Evolutionary conservation across 805 yeast species (phyloP), one percentile per base, ranked within the genome.

Genomic region (Huiozyma sinensis): DNA sequence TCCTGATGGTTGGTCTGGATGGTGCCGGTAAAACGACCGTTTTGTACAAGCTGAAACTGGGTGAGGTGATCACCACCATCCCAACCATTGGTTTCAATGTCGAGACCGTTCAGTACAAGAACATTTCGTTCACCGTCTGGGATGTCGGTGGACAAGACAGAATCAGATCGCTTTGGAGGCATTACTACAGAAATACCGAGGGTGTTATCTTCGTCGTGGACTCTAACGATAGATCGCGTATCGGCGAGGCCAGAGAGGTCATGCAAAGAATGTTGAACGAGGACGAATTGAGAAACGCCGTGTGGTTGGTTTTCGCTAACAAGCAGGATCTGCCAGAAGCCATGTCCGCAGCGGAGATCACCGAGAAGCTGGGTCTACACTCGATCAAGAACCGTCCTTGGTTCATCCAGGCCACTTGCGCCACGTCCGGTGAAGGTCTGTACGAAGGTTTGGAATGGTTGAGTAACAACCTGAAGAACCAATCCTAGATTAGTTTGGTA

Each of bases 101-200:
- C 57, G 97, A 88, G 73, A 88, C 96, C 50, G 95, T 88, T 61
- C 95, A 88, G 75, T 87, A 88, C 76, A 88, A 88, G 75, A 88
- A 88, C 81, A 87, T 88, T 68, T 83, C 95, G 40, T 88, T 88
- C 73, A 87, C 95, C 48, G 96, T 88, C 54, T 88, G 97, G 97
- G 97, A 90, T 79, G 96, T 90, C 58, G 97, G 97, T 84, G 97
- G 97, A 79, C 97, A 90, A 76, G 96, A 88, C 71, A 89, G 89
- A 74, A 90, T 90, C 63, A 85, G 97, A 75, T 96, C 97, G 50
- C 76, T 90, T 69, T 90, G 97, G 97, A 84, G 97, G 79, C 95
- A 90, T 72, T 90, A 90, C 70, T 90, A 81, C 84, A 96, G 90
- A 73, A 90, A 90, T 78, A 88, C 97, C 50, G 97, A 90, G 72